phyloP scores from a whole-genome alignment of 768 basidiomycete genomes.

The Grammothele lineata region DNA sequence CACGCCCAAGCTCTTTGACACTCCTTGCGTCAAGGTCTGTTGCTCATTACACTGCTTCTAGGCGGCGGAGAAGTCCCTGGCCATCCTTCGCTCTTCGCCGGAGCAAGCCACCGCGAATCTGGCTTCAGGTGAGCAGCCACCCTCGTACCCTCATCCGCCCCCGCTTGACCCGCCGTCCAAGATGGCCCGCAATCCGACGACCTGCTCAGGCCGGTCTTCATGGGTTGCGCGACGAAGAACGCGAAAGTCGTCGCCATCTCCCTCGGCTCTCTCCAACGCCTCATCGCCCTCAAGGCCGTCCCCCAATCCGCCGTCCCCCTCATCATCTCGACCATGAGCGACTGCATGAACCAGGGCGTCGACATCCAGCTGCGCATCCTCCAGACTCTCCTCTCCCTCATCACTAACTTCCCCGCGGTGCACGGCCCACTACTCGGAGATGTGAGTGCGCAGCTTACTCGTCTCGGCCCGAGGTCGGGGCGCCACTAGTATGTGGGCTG shows the following conservation, averaged over 20 bases:
- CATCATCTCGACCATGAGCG: conserved; percentile 80
- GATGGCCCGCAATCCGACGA: conserved; percentile 79
- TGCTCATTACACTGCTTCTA: no score
- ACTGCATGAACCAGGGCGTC: conserved; percentile 89
- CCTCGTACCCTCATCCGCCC: conserved; percentile 4
- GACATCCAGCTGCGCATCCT: conserved; percentile 95
- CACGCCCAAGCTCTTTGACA: no score
- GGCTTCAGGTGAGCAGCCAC: conserved; percentile 73
- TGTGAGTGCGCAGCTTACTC: conserved; percentile 42
- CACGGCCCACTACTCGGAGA: conserved; percentile 79
- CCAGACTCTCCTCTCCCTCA: conserved; percentile 86
- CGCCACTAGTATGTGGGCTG: not conserved
- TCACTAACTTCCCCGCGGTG: conserved; percentile 82
- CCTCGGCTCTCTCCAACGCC: conserved; percentile 83
- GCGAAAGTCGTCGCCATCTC: conserved; percentile 93
- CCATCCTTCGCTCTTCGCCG: conserved; percentile 76
- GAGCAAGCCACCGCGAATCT: conserved; percentile 71
- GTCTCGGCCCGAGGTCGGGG: not conserved
- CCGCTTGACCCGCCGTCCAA: conserved; percentile 34
- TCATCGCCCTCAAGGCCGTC: conserved; percentile 84
- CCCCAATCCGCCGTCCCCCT: conserved; percentile 72
- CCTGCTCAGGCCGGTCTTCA: conserved; percentile 82
- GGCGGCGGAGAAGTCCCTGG: conserved; percentile 87
- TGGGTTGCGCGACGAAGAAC: conserved; percentile 91
- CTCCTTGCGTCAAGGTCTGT: no score